A percentile compares a stretch with the other conserved stretches of the same genome.
Conservation (phyloP, 192 early-diverging fungal species). For the Thamnidium elegans region DNA sequence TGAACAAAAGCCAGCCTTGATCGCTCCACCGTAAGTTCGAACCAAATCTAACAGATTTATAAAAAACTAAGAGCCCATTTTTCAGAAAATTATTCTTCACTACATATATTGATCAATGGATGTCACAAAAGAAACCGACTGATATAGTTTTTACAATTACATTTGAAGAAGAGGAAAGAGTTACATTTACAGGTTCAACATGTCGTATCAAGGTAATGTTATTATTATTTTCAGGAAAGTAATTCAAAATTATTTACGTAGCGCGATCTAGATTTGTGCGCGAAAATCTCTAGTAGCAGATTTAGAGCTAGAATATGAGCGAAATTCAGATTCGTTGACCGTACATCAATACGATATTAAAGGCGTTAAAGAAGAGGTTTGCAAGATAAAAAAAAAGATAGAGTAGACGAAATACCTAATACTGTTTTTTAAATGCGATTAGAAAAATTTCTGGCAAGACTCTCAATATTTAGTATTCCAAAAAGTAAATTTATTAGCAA, state of each 20-base stretch:
- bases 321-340: constrained; percentile 1
- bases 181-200: constrained; percentile 15
- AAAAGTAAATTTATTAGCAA: constrained; percentile 39
- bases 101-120: constrained; percentile 16
- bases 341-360: constrained; percentile 19
- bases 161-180: constrained; percentile 3
- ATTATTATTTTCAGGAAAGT: not conserved
- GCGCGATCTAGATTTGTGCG: constrained; percentile 3
- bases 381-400: not conserved
- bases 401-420: too few species aligned
- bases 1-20: not conserved
- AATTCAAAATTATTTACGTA: not conserved
- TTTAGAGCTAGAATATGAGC: constrained; percentile 19
- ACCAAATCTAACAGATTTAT: not conserved
- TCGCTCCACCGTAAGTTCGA: not conserved
- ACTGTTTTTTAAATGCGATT: not conserved
- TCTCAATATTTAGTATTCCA: constrained; percentile 42
- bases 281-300: constrained; percentile 14
- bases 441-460: constrained; percentile 34
- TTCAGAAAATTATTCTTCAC: not conserved
- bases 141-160: not conserved
- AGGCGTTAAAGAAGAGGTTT: constrained; percentile 21
- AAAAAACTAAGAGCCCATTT: not conserved
- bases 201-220: constrained; percentile 16
- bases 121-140: constrained; percentile 10